These are phyloP conservation scores for Candida yuanshanica DNA, from an alignment of 805 yeast species.

Conservation along the genomic window DNA sequence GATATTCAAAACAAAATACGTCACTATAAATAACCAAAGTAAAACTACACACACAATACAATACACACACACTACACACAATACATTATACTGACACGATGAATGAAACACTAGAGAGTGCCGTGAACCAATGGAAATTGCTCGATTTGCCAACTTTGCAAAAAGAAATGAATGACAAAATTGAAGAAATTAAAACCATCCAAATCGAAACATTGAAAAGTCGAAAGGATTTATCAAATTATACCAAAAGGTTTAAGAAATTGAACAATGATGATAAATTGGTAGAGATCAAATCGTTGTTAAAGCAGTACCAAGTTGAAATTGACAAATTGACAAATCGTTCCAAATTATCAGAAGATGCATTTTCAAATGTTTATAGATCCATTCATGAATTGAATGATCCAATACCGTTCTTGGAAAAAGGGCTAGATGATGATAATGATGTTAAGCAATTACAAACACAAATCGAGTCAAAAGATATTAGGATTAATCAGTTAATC, in stretches of 20 bases:
- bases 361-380: slow-evolving; percentile 70
- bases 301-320: slow-evolving; percentile 78
- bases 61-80: too few species aligned
- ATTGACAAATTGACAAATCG: slow-evolving; percentile 78
- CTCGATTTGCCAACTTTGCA: slow-evolving; percentile 70
- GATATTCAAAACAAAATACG: too few species aligned
- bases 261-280: slow-evolving; percentile 63
- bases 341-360: slow-evolving; percentile 65
- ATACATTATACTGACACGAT: too few species aligned
- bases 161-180: slow-evolving; percentile 66
- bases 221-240: slow-evolving; percentile 71
- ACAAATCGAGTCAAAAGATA: too few species aligned
- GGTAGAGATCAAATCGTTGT: slow-evolving; percentile 54
- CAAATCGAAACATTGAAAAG: slow-evolving; percentile 64
- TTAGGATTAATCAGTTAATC: slow-evolving; percentile 67
- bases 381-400: slow-evolving; percentile 87
- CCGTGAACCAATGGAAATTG: slow-evolving; percentile 69
- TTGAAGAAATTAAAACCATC: slow-evolving; percentile 61
- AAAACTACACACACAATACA: too few species aligned
- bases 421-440: slow-evolving; percentile 58
- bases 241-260: slow-evolving; percentile 83
- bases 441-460: too few species aligned
- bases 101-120: slow-evolving; percentile 28
- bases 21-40: too few species aligned
- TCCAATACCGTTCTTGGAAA: slow-evolving; percentile 75